Evolutionary conservation across 2,329 filamentous ascomycete species (phyloP), one percentile per base, ranked within the genome.

Genomic region (Aspergillus ruber): DNA sequence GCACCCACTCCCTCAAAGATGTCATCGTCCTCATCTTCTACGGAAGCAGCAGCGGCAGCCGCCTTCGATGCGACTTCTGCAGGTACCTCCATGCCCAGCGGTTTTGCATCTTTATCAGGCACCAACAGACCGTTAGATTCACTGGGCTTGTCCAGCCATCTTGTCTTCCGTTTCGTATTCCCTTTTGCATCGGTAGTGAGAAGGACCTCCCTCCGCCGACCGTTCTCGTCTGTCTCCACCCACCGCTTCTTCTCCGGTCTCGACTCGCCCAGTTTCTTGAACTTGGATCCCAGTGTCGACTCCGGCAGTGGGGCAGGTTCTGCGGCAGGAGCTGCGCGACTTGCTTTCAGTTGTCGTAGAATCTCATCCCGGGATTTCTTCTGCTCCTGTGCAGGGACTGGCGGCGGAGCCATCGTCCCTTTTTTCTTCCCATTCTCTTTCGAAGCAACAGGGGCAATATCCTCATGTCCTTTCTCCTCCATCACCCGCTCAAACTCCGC

Each of bases 1-100:
- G 72, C 74, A 2, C 80, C 81, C 2, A 78, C 79, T 2, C 78
- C 81, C 35, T 72, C 77, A 54, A 84, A 85, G 43, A 85, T 84
- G 58, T 84, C 80, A 23, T 78, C 78, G 36, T 82, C 78, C 5
- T 78, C 74, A 2, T 76, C 70, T 40, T 70, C 63, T 17, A 53
- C 57, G 23, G 60, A 53, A 15, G 59, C 49, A 38, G 55, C 51
- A 42, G 56, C 23, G 18, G 61, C 60, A 23, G 63, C 61, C 36
- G 36, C 59, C 47, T 62, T 67, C 2, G 67, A 63, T 15, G 65
- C 62, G 27, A 73, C 54, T 27, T 71, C 70, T 7, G 65, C 69
- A 4, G 75, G 72, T 2, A 77, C 67, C 41, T 78, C 74, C 67
- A 75, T 74, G 1, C 74, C 75, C 47, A 80, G 66, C 3, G 76